These are phyloP conservation scores for Marasmius fiardii DNA, from an alignment of 1,284 basidiomycete species.

Conservation along the genomic window DNA sequence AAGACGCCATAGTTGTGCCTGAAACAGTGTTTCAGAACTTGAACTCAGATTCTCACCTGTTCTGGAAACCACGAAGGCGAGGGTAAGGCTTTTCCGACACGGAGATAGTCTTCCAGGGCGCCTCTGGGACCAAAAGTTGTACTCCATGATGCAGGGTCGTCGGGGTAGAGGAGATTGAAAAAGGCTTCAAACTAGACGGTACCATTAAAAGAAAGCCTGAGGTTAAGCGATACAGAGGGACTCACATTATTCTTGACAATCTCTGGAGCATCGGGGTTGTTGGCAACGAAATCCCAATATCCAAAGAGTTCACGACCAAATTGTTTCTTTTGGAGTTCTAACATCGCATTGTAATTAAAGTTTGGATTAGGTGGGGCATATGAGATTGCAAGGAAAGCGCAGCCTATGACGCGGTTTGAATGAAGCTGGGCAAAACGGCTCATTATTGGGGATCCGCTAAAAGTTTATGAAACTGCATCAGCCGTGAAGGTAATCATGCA, in stretches of 20 bases:
- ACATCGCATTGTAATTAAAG: slow-evolving; percentile 2
- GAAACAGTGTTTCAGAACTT: too few relatives aligned
- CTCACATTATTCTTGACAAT: slow-evolving; percentile 25
- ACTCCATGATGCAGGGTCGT: slow-evolving; percentile 24
- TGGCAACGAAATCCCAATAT: slow-evolving; percentile 24
- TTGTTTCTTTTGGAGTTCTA: slow-evolving; percentile 21
- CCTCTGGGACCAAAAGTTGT: slow-evolving; percentile 21
- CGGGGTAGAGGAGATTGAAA: slow-evolving; percentile 22
- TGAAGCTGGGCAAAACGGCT: slow-evolving; percentile 22
- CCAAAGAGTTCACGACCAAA: slow-evolving; percentile 31
- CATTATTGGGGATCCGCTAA: slow-evolving; percentile 20
- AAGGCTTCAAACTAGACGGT: slow-evolving; percentile 20
- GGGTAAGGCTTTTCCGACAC: not conserved
- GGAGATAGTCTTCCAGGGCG: slow-evolving; percentile 9
- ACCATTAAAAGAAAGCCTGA: not conserved
- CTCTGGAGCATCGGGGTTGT: slow-evolving; percentile 17
- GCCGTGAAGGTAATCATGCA: not conserved
- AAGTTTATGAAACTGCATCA: slow-evolving; percentile 11
- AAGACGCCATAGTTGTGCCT: too few relatives aligned
- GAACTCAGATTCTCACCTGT: too few relatives aligned
- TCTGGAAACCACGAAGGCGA: not conserved
- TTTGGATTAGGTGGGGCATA: slow-evolving; percentile 14
- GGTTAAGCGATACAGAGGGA: not conserved
- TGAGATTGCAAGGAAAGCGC: slow-evolving; percentile 20
- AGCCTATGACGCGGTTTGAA: slow-evolving; percentile 21